phyloP scores from a whole-genome alignment of 352 stramenopile genomes.

The Aphanomyces euteiches region DNA sequence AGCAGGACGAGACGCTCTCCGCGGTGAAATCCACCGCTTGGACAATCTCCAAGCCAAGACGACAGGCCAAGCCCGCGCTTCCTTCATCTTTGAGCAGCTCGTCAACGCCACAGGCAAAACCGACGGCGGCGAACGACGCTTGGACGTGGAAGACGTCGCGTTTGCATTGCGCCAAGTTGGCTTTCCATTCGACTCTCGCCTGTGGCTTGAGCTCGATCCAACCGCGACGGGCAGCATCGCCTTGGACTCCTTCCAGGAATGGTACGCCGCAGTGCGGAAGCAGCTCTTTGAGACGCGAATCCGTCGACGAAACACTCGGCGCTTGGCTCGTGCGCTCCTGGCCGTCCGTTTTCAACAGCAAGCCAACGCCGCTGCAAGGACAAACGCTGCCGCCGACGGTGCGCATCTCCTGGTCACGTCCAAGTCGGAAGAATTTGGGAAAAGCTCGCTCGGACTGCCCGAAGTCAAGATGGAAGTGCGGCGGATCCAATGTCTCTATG shows the following conservation, averaged over 20 bases:
- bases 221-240: not conserved
- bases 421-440: slow-evolving; percentile 4
- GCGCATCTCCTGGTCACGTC: not conserved
- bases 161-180: not conserved
- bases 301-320: no score
- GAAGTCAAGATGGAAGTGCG: not conserved
- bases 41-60: not conserved
- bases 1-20: not conserved
- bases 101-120: no score
- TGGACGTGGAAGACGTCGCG: not conserved
- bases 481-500: not conserved
- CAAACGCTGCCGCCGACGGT: no score
- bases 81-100: not conserved
- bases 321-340: no score
- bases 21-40: not conserved
- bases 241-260: not conserved
- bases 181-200: not conserved
- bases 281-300: no score
- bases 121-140: no score
- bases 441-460: not conserved
- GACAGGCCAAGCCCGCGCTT: not conserved
- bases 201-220: not conserved
- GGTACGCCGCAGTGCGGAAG: not conserved
- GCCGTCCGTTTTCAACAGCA: no score
- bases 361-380: no score